Evolutionary conservation across 352 stramenopile species (phyloP), one percentile per base, ranked within the genome.

Genomic region (Globisporangium orthogonon): DNA sequence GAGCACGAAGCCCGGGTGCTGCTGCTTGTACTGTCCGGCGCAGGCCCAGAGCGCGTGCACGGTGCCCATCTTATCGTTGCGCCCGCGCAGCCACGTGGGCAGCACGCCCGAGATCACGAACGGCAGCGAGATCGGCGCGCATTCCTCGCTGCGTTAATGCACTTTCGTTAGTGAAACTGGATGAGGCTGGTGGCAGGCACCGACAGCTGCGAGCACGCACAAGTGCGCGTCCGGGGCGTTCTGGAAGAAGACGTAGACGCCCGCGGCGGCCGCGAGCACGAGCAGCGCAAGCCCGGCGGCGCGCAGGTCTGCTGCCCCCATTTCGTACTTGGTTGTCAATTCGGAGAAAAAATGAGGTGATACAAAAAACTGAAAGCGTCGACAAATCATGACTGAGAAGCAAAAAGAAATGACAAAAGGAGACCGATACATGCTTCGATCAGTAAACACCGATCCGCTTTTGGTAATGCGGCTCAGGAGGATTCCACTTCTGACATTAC

Each of bases 1-100:
- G 41, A 92, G 65, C 45, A 92, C 84, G 62, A 90, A 91, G 50
- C 52, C 71, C 11, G 82, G 61, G 57, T 94, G 70, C 57, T 89
- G 74, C 40, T 82, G 64, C 33, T 87, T 87, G 71, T 94, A 94
- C 61, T 87, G 70, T 55, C 62, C 85, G 33, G 84, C 75, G 57
- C 84, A 94, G 37, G 70, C 63, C 84, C 84, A 94, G 0, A 94
- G 66, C 1, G 78, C 77, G 35, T 83, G 70, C 3, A 92, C 84
- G 6, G 84, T 94, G 30, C 80, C 84, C 69, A 94, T 85, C 61
- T 90, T 91, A 70, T 94, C 82, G 61, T 94, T 83, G 52, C 82
- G 82, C 3, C 84, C 84, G 60, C 87, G 81, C 5, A 94, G 43
- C 78, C 80, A 91, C 33, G 67, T 91, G 3, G 84, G 84, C 23